Evolutionary conservation across 257 asterid genomes (phyloP).

Genomic region (Pogostemon cablin): DNA sequence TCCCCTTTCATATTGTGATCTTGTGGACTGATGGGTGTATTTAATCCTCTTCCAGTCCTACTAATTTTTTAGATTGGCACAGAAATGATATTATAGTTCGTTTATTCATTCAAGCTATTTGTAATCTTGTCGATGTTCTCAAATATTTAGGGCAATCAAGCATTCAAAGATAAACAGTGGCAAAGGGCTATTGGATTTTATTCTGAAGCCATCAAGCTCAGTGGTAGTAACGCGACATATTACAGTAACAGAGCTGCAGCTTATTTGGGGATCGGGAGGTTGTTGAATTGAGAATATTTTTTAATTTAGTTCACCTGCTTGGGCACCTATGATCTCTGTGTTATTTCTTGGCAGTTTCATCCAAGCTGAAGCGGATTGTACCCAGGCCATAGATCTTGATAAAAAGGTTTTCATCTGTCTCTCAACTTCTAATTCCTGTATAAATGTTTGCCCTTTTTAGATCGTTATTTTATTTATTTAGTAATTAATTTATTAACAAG

Average conservation of each 20-base stretch:
- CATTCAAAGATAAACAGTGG: constrained; percentile 89
- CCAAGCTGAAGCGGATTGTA: constrained; percentile 89
- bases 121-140: constrained; percentile 10
- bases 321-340: constrained; percentile 12
- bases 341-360: constrained; percentile 51
- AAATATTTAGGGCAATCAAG: constrained; percentile 78
- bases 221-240: constrained; percentile 77
- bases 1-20: constrained; percentile 14
- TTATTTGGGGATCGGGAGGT: constrained; percentile 82
- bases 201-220: constrained; percentile 90
- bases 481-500: background rate
- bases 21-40: constrained; percentile 22
- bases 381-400: constrained; percentile 88
- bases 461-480: constrained; percentile 10
- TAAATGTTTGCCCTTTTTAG: constrained; percentile 15
- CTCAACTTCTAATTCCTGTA: constrained; percentile 11
- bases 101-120: constrained; percentile 9
- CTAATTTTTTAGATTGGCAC: constrained; percentile 12
- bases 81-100: constrained; percentile 20
- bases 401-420: constrained; percentile 64
- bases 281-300: constrained; percentile 24
- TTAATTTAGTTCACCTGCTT: constrained; percentile 11
- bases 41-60: constrained; percentile 18
- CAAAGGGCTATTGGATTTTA: constrained; percentile 86
- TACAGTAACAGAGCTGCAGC: constrained; percentile 95